Conservation (phyloP, 345 rosid genomes). For the Toxicodendron radicans region DNA sequence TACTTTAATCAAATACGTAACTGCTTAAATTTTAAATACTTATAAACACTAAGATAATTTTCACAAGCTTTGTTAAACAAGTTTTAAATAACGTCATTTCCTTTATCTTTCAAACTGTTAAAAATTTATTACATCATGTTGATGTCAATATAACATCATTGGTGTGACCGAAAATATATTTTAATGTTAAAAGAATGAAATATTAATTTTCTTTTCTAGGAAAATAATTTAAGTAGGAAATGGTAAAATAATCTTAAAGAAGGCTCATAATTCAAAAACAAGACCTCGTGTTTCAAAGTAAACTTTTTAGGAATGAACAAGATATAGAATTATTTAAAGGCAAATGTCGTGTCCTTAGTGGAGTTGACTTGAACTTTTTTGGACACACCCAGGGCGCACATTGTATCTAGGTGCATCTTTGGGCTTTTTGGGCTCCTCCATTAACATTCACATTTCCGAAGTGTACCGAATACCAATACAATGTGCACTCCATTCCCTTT, state of each 20-base stretch:
- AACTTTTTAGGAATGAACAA: background rate
- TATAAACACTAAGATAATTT: too few relatives aligned
- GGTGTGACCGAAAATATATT: too few relatives aligned
- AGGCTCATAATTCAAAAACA: conserved; percentile 5
- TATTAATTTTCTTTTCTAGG: background rate
- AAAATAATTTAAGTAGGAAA: background rate
- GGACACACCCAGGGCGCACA: background rate
- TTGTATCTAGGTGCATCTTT: conserved; percentile 12
- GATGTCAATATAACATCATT: too few relatives aligned
- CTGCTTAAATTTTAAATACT: too few relatives aligned
- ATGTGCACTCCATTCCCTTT: background rate
- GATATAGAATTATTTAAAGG: conserved; percentile 17
- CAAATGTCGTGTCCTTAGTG: conserved; percentile 4
- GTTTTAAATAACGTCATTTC: too few relatives aligned
- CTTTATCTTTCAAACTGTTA: too few relatives aligned
- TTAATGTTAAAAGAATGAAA: background rate
- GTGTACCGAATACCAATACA: background rate
- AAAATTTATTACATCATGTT: too few relatives aligned
- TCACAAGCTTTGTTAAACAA: too few relatives aligned
- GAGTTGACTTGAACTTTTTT: conserved; percentile 20
- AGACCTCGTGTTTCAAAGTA: conserved; percentile 7
- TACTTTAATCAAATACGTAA: too few relatives aligned
- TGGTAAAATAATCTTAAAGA: background rate
- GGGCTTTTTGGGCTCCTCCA: background rate
- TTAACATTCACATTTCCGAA: background rate